phyloP scores from a whole-genome alignment of 78 protist genomes.

The Chrysochromulina parva region DNA sequence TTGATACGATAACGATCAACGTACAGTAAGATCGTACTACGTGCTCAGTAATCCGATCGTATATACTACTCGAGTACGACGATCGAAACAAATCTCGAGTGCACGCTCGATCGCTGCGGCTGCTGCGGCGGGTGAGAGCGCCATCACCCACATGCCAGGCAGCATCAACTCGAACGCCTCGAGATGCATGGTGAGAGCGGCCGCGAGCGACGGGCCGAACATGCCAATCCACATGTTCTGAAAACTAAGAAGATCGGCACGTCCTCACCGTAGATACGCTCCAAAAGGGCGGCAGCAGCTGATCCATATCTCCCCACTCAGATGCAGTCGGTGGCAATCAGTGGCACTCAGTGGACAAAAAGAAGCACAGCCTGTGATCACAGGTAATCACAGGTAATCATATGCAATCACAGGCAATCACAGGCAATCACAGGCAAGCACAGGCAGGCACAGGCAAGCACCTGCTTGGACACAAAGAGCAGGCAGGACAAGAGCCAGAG shows the following conservation, averaged over 20 bases:
- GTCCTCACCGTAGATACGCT: neutral
- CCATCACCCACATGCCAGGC: neutral
- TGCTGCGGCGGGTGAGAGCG: neutral
- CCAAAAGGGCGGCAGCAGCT: slow-evolving; percentile 7
- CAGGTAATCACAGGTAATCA: no score
- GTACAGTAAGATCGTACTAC: no score
- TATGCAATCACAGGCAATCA: no score
- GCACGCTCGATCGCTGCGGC: no score
- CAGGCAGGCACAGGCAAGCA: no score
- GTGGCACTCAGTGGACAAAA: neutral
- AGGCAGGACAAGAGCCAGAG: neutral
- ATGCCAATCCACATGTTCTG: neutral
- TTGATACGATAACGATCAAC: no score
- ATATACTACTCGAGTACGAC: no score
- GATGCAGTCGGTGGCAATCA: no score
- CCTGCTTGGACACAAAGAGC: no score
- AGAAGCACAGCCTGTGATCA: slow-evolving; percentile 6
- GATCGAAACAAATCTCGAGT: no score
- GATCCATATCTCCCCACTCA: neutral
- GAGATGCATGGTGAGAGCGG: neutral
- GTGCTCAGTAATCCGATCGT: no score
- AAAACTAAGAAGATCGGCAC: neutral
- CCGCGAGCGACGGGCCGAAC: neutral
- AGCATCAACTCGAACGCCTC: neutral
- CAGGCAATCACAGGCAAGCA: no score